Evolutionary conservation across 306 rosid species (phyloP).

Genomic region (Pterocarpus macrocarpus): DNA sequence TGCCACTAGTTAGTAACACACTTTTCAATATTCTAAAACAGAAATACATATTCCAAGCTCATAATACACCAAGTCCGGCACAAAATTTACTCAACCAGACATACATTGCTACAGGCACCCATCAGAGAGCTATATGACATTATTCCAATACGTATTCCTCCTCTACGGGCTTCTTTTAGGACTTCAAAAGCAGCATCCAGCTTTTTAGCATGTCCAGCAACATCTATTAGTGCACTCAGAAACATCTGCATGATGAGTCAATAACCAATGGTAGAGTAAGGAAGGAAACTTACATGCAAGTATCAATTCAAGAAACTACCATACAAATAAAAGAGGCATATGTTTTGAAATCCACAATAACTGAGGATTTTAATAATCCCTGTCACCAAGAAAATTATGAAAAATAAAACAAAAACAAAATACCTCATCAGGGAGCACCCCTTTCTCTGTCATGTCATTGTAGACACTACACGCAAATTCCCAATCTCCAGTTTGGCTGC

Average conservation of each 20-base stretch:
- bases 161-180: conserved; percentile 67
- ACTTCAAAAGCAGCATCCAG: conserved; percentile 92
- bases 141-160: conserved; percentile 71
- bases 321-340: conserved; percentile 31
- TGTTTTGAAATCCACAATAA: conserved; percentile 34
- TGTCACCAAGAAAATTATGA: conserved; percentile 1
- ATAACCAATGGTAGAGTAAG: conserved; percentile 40
- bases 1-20: conserved; percentile 42
- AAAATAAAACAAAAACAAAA: conserved; percentile 28
- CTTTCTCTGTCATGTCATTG: conserved; percentile 78
- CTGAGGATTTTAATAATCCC: conserved; percentile 11
- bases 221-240: conserved; percentile 94
- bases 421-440: conserved; percentile 92
- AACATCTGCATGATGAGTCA: conserved; percentile 72
- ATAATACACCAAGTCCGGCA: conserved; percentile 15
- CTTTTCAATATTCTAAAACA: conserved; percentile 9
- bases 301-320: conserved; percentile 42
- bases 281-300: conserved; percentile 24
- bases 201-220: conserved; percentile 92
- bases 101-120: conserved; percentile 99
- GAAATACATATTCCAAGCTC: conserved; percentile 1
- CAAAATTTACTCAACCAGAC: conserved; percentile 49
- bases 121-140: conserved; percentile 90
- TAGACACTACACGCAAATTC: conserved; percentile 77
- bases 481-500: conserved; percentile 94